Evolutionary conservation across 805 yeast species (phyloP), one percentile per base, ranked within the genome.

Genomic region (Starmerella tilneyi): DNA sequence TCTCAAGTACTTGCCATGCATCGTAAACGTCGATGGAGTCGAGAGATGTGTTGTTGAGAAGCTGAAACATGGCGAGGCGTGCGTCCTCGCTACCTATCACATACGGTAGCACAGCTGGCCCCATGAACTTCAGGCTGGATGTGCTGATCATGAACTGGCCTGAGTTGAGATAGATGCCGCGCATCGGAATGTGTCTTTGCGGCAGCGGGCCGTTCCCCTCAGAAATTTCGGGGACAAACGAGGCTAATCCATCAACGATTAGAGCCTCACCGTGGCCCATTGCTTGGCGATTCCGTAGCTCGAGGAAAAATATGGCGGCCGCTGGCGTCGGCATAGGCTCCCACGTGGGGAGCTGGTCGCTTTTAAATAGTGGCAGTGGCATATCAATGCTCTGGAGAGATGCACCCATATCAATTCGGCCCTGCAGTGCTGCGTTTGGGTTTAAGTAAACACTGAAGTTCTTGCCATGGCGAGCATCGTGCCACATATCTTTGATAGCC

Each of bases 61-160:
- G 24, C 16, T 11, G 9, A 5, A 23, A 22, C 40, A 36, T 36
- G 13, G 40, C 40, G 4, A 24, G 21, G 16, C 40, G 40, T 6
- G 40, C 40, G 12, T 36, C 40, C n/a, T 36, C 40, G 21, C 40
- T 36, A 4, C 30, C 21, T n/a, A 36, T 15, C 6, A 36, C 9
- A 11, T 36, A 36, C n/a, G 40, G 40, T 4, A 36, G n/a, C 15
- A 22, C 40, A 4, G 40, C 40, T 9, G 29, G 20, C 8, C 40
- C 40, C 21, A 15, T 21, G 21, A 15, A 36, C 29, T 36, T 36
- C 12, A 36, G 30, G 21, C 30, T 36, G 7, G 40, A 12, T 5
- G 40, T 36, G 40, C 40, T 36, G 13, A 36, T 30, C 9, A 36
- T n/a, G 22, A 36, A 36, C 17, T 17, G 23, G 30, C 40, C 40